phyloP scores from a whole-genome alignment of 495 filamentous ascomycete genomes.

The Xylaria grammica region DNA sequence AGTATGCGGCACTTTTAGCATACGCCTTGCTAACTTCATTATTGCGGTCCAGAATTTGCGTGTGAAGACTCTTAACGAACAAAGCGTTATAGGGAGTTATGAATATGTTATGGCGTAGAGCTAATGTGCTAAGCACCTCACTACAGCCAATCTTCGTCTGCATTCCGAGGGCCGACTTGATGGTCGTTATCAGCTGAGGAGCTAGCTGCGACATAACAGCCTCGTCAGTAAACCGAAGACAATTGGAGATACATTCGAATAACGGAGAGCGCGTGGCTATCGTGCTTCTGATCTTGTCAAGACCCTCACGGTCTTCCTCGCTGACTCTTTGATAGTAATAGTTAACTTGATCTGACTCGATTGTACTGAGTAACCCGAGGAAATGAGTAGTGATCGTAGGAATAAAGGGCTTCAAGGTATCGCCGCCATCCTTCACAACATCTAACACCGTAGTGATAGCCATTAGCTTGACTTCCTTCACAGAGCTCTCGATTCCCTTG shows the following conservation, averaged over 20 bases:
- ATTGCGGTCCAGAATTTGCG: slow-evolving; percentile 84
- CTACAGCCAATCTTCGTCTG: slow-evolving; percentile 91
- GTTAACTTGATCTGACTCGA: slow-evolving; percentile 87
- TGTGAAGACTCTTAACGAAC: slow-evolving; percentile 77
- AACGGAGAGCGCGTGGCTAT: slow-evolving; percentile 85
- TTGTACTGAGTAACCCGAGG: slow-evolving; percentile 77
- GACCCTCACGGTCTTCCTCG: slow-evolving; percentile 82
- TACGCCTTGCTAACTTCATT: slow-evolving; percentile 88
- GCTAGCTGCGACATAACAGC: slow-evolving; percentile 74
- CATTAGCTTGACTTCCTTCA: slow-evolving; percentile 80
- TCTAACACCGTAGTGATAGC: slow-evolving; percentile 78
- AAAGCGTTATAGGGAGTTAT: slow-evolving; percentile 78
- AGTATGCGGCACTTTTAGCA: slow-evolving; percentile 83
- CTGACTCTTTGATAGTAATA: slow-evolving; percentile 89
- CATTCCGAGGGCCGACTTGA: slow-evolving; percentile 85
- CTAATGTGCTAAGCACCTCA: slow-evolving; percentile 84
- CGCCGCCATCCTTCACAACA: slow-evolving; percentile 84
- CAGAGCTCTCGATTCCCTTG: slow-evolving; percentile 84
- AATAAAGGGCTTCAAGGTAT: slow-evolving; percentile 76
- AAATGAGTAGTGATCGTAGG: slow-evolving; percentile 81
- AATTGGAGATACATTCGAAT: slow-evolving; percentile 90
- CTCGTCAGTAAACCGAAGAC: slow-evolving; percentile 83
- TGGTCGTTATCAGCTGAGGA: slow-evolving; percentile 70
- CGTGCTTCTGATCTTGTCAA: slow-evolving; percentile 83
- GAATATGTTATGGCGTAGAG: slow-evolving; percentile 72